Evolutionary conservation across 108 stramenopile genomes (phyloP).

Genomic region (Cyclostephanos tholiformis): DNA sequence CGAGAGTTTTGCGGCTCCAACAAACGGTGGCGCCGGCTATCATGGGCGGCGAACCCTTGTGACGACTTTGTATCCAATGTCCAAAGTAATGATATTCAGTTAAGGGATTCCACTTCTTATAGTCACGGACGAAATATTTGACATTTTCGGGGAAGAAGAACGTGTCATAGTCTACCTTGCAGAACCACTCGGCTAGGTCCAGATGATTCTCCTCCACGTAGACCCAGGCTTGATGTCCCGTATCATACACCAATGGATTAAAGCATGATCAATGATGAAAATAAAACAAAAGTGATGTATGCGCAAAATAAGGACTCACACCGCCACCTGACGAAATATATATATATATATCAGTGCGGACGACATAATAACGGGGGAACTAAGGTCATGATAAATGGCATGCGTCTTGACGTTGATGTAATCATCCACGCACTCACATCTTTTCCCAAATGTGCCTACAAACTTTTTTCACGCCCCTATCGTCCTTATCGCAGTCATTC

Average conservation of each 20-base stretch:
- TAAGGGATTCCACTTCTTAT: constrained; percentile 41
- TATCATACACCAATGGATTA: background rate
- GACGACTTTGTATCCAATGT: constrained; percentile 39
- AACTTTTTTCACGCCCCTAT: constrained; percentile 28
- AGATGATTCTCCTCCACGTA: constrained; percentile 49
- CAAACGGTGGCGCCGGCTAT: constrained; percentile 46
- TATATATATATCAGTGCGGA: background rate
- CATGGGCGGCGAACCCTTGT: constrained; percentile 30
- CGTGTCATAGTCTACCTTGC: constrained; percentile 55
- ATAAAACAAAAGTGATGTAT: background rate
- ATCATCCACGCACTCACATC: constrained; percentile 28
- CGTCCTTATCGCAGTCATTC: constrained; percentile 30
- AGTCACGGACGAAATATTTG: constrained; percentile 39
- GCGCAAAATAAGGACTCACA: constrained; percentile 14
- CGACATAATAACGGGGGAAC: background rate
- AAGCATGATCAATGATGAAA: background rate
- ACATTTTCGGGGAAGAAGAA: constrained; percentile 58
- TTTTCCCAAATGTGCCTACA: constrained; percentile 59
- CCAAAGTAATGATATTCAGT: constrained; percentile 53
- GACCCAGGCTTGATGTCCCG: constrained; percentile 28
- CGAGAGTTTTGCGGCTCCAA: constrained; percentile 46
- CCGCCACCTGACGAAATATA: constrained; percentile 13
- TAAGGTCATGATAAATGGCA: background rate
- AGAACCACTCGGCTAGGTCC: constrained; percentile 52
- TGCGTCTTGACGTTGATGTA: background rate